phyloP scores from a whole-genome alignment of 2,329 filamentous ascomycete genomes.

The Scolecobasidium constrictum region DNA sequence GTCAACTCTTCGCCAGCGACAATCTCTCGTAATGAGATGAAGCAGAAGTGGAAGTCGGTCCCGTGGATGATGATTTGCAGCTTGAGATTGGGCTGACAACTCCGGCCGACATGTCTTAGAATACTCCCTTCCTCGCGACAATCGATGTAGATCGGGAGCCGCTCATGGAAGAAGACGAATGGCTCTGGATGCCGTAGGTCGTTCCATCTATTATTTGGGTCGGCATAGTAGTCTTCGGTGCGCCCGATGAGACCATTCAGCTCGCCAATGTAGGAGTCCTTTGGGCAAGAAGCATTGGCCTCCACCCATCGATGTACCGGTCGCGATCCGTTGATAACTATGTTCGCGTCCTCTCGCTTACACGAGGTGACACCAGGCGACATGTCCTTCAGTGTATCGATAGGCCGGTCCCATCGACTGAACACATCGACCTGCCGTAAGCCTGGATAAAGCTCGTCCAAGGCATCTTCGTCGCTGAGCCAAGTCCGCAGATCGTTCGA shows the following conservation, averaged over 20 bases:
- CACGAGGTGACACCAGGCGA: constrained; percentile 43
- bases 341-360: constrained; percentile 37
- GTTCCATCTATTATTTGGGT: constrained; percentile 36
- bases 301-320: constrained; percentile 63
- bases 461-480: constrained; percentile 61
- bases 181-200: constrained; percentile 38
- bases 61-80: constrained; percentile 75
- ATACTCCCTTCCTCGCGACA: constrained; percentile 77
- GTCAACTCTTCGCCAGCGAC: constrained; percentile 59
- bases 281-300: constrained; percentile 38
- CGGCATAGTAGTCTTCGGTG: constrained; percentile 35
- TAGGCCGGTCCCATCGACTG: constrained; percentile 43
- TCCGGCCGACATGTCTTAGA: constrained; percentile 81
- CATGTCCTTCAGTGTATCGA: constrained; percentile 41
- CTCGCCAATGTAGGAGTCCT: constrained; percentile 53
- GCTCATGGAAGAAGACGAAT: constrained; percentile 60
- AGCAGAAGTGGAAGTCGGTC: constrained; percentile 83
- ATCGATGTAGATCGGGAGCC: constrained; percentile 85
- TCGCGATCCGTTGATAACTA: constrained; percentile 42
- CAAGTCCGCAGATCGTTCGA: constrained; percentile 66
- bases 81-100: constrained; percentile 81
- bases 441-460: constrained; percentile 57
- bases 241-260: constrained; percentile 50
- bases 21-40: constrained; percentile 75
- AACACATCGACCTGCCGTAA: constrained; percentile 58